Base-by-base conservation (phyloP, 2,329 filamentous ascomycete genomes). In the Aspergillus melleus region DNA sequence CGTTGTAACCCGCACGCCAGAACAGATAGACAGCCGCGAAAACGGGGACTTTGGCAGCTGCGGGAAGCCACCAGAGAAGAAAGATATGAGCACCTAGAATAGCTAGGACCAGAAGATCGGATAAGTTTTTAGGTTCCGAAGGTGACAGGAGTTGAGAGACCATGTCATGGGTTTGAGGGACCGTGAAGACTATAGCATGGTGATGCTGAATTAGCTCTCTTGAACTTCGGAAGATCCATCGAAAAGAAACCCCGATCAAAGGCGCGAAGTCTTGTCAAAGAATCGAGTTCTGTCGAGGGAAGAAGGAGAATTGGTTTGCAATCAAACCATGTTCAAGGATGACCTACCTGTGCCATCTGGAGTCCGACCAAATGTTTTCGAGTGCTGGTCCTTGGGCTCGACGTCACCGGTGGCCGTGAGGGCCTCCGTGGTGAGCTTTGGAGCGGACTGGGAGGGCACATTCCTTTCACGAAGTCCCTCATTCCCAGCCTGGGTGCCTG, bases 101-200 rank as follows among this genome's bases (percentile, higher is more conserved):
- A 51, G 83, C 83, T 59, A 99, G 83, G 64, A 99, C 92, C 60
- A 90, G 73, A 59, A 87, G 79, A 77, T 99, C 95, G 62, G 92
- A 95, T 44, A 96, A 75, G 74, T 98, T 98, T 83, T 99, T 99
- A 55, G 95, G 92, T 74, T 98, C 90, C 66, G 90, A 90, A 54
- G 95, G 95, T 70, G 96, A 95, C 68, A 99, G 87, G 57, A 99
- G 85, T 79, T 98, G 95, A 54, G 94, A 96, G 68, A 99, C 94
- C 95, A 99, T 98, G 79, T 99, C 95, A 82, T 97, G 92, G 58
- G 95, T 99, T 63, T 92, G 89, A 52, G 95, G 95, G 57, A 99
- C 95, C 60, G 92, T 90, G 74, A 99, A 99, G 70, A 96, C 95
- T 98, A 50, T 54, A 26, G n/a, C 53, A 39, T 46, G 36, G 55